phyloP scores from a whole-genome alignment of 2,329 filamentous ascomycete genomes.

The Lachnellula cervina region DNA sequence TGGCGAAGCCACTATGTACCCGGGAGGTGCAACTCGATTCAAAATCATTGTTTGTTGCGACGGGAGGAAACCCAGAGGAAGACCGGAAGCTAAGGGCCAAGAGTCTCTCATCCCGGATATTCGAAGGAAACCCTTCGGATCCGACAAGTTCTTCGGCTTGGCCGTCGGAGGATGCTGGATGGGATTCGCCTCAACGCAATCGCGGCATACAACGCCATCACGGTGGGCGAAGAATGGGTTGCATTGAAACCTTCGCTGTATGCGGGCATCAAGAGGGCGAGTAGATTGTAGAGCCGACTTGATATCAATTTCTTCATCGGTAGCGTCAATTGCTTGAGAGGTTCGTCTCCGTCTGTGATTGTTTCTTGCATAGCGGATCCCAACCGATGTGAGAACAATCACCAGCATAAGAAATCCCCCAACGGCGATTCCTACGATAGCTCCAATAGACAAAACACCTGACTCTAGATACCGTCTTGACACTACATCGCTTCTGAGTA shows the following conservation, averaged over 20 bases:
- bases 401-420: conserved; percentile 13
- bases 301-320: conserved; percentile 23
- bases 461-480: neutral
- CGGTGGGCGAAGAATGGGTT: conserved; percentile 9
- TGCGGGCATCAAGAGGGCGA: conserved; percentile 6
- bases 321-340: conserved; percentile 4
- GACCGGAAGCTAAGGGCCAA: conserved; percentile 24
- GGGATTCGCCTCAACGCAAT: conserved; percentile 5
- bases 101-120: conserved; percentile 24
- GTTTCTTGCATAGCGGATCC: conserved; percentile 10
- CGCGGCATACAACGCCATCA: neutral
- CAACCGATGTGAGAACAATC: neutral
- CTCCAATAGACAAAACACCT: conserved; percentile 5
- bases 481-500: neutral
- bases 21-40: conserved; percentile 24
- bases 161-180: conserved; percentile 8
- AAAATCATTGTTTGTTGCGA: conserved; percentile 17
- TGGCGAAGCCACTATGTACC: conserved; percentile 18
- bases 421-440: conserved; percentile 19
- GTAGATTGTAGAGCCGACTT: conserved; percentile 11
- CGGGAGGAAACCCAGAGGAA: conserved; percentile 13
- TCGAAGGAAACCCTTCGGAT: conserved; percentile 13
- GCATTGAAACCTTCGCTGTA: conserved; percentile 5
- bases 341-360: conserved; percentile 8
- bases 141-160: conserved; percentile 12